Percentiles rank a stretch among this genome's conserved stretches.
phyloP scores from a whole-genome alignment of 306 rosid genomes.

The Acacia acuminata region DNA sequence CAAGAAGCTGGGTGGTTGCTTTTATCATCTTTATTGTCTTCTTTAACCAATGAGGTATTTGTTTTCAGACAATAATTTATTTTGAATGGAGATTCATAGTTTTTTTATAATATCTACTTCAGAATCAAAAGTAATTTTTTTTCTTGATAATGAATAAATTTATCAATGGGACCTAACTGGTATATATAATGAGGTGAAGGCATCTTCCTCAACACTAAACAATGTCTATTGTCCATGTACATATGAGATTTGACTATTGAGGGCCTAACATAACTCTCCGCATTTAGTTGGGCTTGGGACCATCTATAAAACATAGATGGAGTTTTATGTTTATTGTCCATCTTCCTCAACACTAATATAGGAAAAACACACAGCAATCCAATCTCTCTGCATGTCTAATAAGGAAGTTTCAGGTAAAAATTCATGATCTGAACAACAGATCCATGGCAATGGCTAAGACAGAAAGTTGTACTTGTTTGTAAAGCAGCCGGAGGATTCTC shows the following conservation, averaged over 20 bases:
- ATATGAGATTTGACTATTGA: not conserved
- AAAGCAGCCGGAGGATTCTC: not conserved
- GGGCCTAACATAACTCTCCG: not conserved
- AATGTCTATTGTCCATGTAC: not conserved
- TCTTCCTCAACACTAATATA: not conserved
- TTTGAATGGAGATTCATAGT: not conserved
- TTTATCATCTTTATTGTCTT: conserved; percentile 82
- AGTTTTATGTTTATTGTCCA: not conserved
- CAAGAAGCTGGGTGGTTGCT: conserved; percentile 98
- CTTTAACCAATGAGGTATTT: conserved; percentile 88
- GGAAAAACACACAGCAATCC: not conserved
- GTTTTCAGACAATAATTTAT: conserved; percentile 15
- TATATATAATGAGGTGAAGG: not conserved
- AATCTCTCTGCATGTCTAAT: not conserved
- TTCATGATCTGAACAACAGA: not conserved
- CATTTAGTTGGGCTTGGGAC: not conserved
- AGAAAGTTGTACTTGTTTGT: not conserved
- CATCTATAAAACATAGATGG: not conserved
- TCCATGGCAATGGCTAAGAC: not conserved
- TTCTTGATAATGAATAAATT: not conserved
- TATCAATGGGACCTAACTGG: not conserved
- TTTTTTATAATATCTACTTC: not conserved
- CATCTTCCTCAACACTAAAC: not conserved
- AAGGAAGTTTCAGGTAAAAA: not conserved
- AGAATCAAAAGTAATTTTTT: not conserved